These are phyloP conservation scores for Adansonia rubrostipa DNA, from an alignment of 441 rosid genomes.

Conservation along the genomic window DNA sequence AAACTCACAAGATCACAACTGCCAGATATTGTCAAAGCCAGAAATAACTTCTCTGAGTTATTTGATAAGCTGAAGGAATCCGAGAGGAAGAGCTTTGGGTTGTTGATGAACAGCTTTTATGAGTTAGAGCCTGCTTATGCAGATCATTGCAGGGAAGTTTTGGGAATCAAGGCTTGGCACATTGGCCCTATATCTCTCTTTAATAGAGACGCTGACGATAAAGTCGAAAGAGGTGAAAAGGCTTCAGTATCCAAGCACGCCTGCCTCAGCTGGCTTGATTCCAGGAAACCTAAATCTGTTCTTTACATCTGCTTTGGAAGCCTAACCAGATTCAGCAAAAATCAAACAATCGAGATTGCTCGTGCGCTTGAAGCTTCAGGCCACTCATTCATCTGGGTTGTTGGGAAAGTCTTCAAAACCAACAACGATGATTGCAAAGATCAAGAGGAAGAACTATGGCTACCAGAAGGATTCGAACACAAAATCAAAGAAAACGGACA, in stretches of 20 bases:
- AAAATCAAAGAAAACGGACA: constrained; percentile 30
- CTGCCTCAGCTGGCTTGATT: constrained; percentile 60
- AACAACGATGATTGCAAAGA: constrained; percentile 32
- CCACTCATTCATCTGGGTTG: constrained; percentile 38
- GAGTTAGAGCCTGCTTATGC: constrained; percentile 49
- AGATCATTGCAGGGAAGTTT: constrained; percentile 41
- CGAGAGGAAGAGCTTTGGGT: constrained; percentile 49
- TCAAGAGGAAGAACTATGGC: constrained; percentile 34
- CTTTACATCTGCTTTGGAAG: constrained; percentile 70
- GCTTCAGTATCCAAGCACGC: constrained; percentile 39
- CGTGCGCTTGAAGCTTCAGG: constrained; percentile 36
- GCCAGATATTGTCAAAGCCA: constrained; percentile 44
- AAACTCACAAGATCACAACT: constrained; percentile 47
- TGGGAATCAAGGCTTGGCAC: constrained; percentile 48
- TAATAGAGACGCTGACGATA: constrained; percentile 35
- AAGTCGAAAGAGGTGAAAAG: constrained; percentile 47
- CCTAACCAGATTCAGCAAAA: constrained; percentile 27
- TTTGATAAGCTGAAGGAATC: constrained; percentile 44
- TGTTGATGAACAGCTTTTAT: constrained; percentile 51
- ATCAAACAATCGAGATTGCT: constrained; percentile 41
- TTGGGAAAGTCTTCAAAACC: constrained; percentile 22
- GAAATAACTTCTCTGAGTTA: constrained; percentile 37
- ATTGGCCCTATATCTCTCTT: constrained; percentile 35
- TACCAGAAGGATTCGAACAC: constrained; percentile 39
- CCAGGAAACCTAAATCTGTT: constrained; percentile 55